Evolutionary conservation across 140 eudicot species (phyloP).

Genomic region (Artemisia princeps): DNA sequence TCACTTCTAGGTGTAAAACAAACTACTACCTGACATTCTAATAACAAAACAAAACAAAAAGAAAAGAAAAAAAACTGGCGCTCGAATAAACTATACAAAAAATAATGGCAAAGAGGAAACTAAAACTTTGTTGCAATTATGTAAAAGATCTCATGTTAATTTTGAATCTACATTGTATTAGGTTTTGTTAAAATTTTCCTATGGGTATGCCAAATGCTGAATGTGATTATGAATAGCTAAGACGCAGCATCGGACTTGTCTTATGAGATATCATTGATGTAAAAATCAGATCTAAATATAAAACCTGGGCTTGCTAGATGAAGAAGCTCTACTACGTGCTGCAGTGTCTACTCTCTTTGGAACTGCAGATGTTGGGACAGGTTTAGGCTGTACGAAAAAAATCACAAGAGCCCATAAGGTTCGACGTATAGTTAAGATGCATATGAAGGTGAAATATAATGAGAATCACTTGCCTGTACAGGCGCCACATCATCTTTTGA

Average conservation of each 20-base stretch:
- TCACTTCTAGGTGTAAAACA: conserved; percentile 4
- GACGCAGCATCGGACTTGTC: too few relatives aligned
- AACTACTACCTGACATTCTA: conserved; percentile 9
- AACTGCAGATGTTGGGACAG: conserved; percentile 27
- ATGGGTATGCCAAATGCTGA: too few relatives aligned
- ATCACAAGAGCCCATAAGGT: conserved; percentile 12
- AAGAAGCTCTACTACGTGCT: conserved; percentile 61
- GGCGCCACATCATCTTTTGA: conserved; percentile 34
- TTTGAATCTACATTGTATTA: too few relatives aligned
- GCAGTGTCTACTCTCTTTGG: conserved; percentile 47
- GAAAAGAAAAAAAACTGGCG: background rate
- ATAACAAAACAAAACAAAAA: too few relatives aligned
- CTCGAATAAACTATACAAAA: conserved; percentile 2
- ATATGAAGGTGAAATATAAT: conserved; percentile 11
- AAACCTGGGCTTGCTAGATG: conserved; percentile 68
- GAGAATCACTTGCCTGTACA: conserved; percentile 40
- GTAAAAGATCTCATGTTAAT: background rate
- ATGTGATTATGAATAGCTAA: too few relatives aligned
- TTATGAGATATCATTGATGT: background rate
- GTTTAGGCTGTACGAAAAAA: conserved; percentile 33
- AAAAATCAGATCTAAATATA: conserved; percentile 2
- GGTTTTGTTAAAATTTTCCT: too few relatives aligned
- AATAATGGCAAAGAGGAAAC: conserved; percentile 3
- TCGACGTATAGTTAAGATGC: conserved; percentile 10
- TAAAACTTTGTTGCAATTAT: conserved; percentile 3